Evolutionary conservation across 768 basidiomycete genomes (phyloP), one percentile per base, ranked within the genome.

Genomic region (Russula griseocarnosa): DNA sequence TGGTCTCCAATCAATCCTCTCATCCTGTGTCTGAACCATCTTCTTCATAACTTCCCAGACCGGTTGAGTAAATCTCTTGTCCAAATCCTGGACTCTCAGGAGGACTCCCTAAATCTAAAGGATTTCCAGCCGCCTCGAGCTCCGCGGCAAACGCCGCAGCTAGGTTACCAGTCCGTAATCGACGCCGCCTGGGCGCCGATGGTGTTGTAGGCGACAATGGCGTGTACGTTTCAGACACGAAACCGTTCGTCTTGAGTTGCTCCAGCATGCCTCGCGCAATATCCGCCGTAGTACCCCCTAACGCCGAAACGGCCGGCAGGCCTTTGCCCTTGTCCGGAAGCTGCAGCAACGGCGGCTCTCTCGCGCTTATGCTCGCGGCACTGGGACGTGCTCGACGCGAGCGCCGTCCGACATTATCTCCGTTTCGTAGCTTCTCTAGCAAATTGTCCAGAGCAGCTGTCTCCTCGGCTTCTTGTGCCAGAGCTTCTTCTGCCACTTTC

Each of bases 201-300:
- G 63, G 13, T 5, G 40, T 58, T 2, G 70, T 71, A 9, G 71
- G 70, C 10, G 71, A 69, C 20, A 66, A 44, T 16, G 72, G 70
- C 13, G 62, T 56, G 2, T 70, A 42, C 2, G 68, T 55, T 61
- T 79, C 62, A 1, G 73, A 69, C 28, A 67, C 76, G 72, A 90
- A 90, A 0, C 87, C 90, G 66, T 86, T 83, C 7, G 86, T 83
- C 72, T 92, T 81, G 32, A 93, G 79, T 44, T 80, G 82, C 8
- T 87, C 87, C 59, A 93, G 73, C 87, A 94, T 88, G 67, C 87
- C 84, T 58, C 82, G 82, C 5, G 92, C 92, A 54, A 83, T 76
- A 63, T 85, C 81, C 5, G 78, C 86, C 6, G 83, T 75, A 40
- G 83, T 81, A 52, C 72, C 70, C 53, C 78, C 77, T 22, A 70